phyloP scores from a whole-genome alignment of 2,329 filamentous ascomycete genomes.

The Neospermospora avenae region DNA sequence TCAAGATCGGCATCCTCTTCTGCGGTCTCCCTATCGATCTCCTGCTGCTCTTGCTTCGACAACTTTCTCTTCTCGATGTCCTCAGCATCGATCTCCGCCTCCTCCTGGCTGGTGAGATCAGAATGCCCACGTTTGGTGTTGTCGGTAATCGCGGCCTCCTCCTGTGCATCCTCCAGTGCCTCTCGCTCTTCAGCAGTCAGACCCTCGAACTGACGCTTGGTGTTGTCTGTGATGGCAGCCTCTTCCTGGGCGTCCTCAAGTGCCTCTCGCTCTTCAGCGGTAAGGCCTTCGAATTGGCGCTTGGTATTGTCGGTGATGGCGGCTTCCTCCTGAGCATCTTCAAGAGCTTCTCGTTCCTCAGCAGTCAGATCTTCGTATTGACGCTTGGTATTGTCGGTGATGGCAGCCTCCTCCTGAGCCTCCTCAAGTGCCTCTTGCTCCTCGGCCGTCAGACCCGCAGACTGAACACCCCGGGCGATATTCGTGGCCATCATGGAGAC shows the following conservation, averaged over 20 bases:
- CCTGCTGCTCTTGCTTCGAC: background rate
- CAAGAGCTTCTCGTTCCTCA: too few relatives aligned
- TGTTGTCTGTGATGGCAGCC: too few relatives aligned
- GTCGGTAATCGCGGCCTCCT: too few relatives aligned
- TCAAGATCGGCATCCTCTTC: conserved; percentile 4
- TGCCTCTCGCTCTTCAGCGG: background rate
- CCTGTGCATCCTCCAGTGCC: too few relatives aligned
- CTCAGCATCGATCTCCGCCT: background rate
- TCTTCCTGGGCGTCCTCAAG: background rate
- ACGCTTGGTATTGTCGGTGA: too few relatives aligned
- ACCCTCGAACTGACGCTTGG: too few relatives aligned
- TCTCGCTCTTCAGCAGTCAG: too few relatives aligned
- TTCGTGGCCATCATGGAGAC: background rate
- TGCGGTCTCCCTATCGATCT: background rate
- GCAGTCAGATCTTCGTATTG: too few relatives aligned
- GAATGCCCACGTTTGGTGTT: too few relatives aligned
- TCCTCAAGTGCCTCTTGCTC: background rate
- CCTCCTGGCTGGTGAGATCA: background rate
- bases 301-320: too few relatives aligned
- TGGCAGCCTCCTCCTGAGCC: background rate
- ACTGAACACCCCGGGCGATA: background rate
- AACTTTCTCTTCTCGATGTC: background rate
- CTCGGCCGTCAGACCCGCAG: background rate
- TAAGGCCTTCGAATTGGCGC: background rate
- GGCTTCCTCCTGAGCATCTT: too few relatives aligned